These are phyloP conservation scores for Madurella fahalii DNA, from an alignment of 2,329 filamentous ascomycete genomes.

Conservation along the genomic window DNA sequence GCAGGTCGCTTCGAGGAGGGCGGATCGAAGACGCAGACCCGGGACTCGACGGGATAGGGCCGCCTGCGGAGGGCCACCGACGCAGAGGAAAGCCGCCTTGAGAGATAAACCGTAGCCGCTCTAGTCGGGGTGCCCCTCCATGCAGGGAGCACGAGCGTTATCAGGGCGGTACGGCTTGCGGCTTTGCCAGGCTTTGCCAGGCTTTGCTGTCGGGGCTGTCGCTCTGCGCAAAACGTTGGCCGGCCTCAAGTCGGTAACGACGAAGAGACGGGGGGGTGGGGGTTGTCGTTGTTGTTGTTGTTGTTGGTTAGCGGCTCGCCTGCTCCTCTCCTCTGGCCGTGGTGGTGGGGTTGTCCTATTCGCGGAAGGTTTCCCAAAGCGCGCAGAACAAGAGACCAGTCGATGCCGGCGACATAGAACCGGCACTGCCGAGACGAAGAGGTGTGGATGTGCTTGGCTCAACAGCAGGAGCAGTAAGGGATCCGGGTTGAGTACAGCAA, in stretches of 20 bases:
- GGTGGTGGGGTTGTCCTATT: conserved; percentile 11
- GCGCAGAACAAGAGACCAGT: conserved; percentile 9
- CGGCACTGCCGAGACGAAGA: not conserved
- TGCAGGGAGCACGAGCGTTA: not conserved
- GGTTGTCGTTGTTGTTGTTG: no score
- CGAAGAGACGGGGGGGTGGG: no score
- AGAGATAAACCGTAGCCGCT: conserved; percentile 16
- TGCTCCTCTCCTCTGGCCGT: conserved; percentile 6
- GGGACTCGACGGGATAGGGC: conserved; percentile 8
- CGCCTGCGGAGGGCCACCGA: not conserved
- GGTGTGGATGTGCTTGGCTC: not conserved
- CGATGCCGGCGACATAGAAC: conserved; percentile 15
- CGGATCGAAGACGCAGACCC: conserved; percentile 14
- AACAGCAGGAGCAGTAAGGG: not conserved
- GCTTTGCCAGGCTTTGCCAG: not conserved
- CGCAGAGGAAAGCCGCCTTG: not conserved
- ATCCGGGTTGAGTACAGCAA: conserved; percentile 14
- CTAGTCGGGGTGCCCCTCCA: conserved; percentile 12
- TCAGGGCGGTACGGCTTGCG: conserved; percentile 4
- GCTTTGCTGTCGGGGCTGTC: not conserved
- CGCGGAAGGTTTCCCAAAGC: conserved; percentile 12
- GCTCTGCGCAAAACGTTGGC: not conserved
- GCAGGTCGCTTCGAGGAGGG: conserved; percentile 31
- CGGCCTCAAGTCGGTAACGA: not conserved
- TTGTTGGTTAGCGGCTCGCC: not conserved